Evolutionary conservation across 768 basidiomycete genomes (phyloP).

Genomic region (Xerocomellus amylosporus): DNA sequence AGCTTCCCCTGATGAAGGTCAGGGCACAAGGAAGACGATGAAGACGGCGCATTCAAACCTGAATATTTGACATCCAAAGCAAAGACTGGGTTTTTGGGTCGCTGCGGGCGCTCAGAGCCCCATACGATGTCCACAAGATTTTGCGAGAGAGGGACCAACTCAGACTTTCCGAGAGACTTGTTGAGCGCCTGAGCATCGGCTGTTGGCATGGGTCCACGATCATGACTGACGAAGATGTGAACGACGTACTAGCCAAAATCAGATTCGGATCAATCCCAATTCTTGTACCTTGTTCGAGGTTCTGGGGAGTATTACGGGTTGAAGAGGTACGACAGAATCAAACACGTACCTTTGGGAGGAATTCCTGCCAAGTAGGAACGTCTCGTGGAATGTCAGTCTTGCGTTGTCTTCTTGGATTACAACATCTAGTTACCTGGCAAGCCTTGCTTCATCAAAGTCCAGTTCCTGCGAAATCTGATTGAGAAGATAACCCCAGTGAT

Average conservation of each 20-base stretch:
- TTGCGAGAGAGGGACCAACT: slow-evolving; percentile 58
- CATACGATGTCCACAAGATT: slow-evolving; percentile 85
- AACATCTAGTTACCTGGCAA: slow-evolving; percentile 53
- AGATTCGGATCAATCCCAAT: slow-evolving; percentile 84
- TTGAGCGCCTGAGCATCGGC: slow-evolving; percentile 64
- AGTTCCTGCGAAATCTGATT: slow-evolving; percentile 53
- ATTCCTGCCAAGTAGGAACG: slow-evolving; percentile 90
- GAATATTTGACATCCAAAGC: slow-evolving; percentile 72
- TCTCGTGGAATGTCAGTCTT: slow-evolving; percentile 42
- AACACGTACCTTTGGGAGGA: slow-evolving; percentile 60
- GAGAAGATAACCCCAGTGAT: neutral
- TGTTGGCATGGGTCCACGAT: slow-evolving; percentile 22
- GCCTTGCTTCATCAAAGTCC: slow-evolving; percentile 93
- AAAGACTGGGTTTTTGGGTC: slow-evolving; percentile 67
- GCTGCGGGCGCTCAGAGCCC: slow-evolving; percentile 59
- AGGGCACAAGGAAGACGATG: neutral
- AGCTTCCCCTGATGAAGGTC: slow-evolving; percentile 46
- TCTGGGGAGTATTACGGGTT: slow-evolving; percentile 35
- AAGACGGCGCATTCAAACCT: slow-evolving; percentile 37
- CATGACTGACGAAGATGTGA: slow-evolving; percentile 12
- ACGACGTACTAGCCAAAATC: slow-evolving; percentile 57
- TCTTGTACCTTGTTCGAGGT: slow-evolving; percentile 56
- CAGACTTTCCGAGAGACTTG: slow-evolving; percentile 57
- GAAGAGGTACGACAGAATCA: neutral
- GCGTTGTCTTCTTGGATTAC: slow-evolving; percentile 1